These are phyloP conservation scores for Arachis stenosperma DNA, from an alignment of 306 rosid species.

Conservation along the genomic window DNA sequence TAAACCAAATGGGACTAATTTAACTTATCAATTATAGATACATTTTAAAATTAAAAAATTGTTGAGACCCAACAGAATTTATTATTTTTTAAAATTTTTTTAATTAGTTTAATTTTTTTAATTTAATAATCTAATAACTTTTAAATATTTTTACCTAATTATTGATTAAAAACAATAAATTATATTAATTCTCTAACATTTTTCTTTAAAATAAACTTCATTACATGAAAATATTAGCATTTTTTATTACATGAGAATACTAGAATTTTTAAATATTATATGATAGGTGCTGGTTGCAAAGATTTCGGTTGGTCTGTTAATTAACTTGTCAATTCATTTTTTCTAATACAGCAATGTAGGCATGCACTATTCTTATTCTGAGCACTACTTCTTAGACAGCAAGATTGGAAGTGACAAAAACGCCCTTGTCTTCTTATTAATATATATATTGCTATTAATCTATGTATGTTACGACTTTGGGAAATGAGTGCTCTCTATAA, in stretches of 20 bases:
- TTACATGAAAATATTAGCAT: too few relatives aligned
- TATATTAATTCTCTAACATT: too few relatives aligned
- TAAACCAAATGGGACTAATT: too few relatives aligned
- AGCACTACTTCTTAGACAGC: not conserved
- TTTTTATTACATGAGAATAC: not conserved
- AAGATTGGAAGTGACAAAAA: slow-evolving; percentile 31
- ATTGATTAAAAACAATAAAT: too few relatives aligned
- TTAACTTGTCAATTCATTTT: not conserved
- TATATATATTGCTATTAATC: not conserved
- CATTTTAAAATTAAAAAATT: not conserved
- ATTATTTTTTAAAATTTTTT: too few relatives aligned
- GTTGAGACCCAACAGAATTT: too few relatives aligned
- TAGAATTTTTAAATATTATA: not conserved
- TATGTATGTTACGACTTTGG: slow-evolving; percentile 17
- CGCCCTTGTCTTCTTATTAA: slow-evolving; percentile 2
- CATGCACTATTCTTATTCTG: not conserved
- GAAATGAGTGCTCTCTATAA: slow-evolving; percentile 21
- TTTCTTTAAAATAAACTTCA: too few relatives aligned
- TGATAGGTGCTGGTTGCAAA: not conserved
- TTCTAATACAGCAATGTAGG: not conserved
- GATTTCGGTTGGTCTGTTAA: slow-evolving; percentile 11
- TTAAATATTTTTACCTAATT: too few relatives aligned
- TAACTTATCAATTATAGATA: too few relatives aligned
- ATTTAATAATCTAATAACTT: too few relatives aligned
- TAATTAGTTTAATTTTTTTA: too few relatives aligned